Percentiles rank a stretch among this genome's conserved stretches.
Conservation (phyloP, 768 basidiomycete species). For the Trametes elegans region DNA sequence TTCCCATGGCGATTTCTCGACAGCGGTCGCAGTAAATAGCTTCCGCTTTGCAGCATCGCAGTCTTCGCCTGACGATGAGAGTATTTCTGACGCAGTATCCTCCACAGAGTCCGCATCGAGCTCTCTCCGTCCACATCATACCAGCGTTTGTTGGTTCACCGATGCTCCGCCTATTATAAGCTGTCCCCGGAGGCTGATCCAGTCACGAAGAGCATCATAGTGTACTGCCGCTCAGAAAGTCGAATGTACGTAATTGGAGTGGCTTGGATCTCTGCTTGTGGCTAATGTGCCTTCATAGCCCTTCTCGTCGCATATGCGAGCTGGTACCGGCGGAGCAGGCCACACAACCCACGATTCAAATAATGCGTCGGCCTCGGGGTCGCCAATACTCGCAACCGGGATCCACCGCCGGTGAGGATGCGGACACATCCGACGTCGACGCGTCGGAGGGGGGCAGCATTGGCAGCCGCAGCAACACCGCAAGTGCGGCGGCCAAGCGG, state of each 20-base stretch:
- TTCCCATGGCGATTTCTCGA: not conserved
- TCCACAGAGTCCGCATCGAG: constrained; percentile 57
- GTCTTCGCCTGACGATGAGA: too few relatives aligned
- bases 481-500: constrained; percentile 58
- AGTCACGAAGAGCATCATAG: constrained; percentile 57
- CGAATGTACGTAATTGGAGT: constrained; percentile 59
- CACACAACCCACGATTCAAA: constrained; percentile 79
- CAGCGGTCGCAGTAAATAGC: not conserved
- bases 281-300: constrained; percentile 42
- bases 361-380: constrained; percentile 72
- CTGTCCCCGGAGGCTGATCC: constrained; percentile 70
- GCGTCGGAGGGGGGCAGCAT: constrained; percentile 79
- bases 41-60: not conserved
- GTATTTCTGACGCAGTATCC: constrained; percentile 6
- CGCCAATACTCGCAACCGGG: constrained; percentile 68
- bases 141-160: constrained; percentile 82
- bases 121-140: constrained; percentile 72
- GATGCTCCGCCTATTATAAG: constrained; percentile 80
- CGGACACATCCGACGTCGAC: constrained; percentile 73
- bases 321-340: constrained; percentile 74
- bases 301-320: constrained; percentile 65
- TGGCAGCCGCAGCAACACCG: constrained; percentile 66
- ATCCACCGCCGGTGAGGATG: constrained; percentile 73
- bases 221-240: constrained; percentile 60
- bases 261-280: constrained; percentile 4